Evolutionary conservation across 345 rosid species (phyloP), one percentile per base, ranked within the genome.

Genomic region (Iberis pinnata): DNA sequence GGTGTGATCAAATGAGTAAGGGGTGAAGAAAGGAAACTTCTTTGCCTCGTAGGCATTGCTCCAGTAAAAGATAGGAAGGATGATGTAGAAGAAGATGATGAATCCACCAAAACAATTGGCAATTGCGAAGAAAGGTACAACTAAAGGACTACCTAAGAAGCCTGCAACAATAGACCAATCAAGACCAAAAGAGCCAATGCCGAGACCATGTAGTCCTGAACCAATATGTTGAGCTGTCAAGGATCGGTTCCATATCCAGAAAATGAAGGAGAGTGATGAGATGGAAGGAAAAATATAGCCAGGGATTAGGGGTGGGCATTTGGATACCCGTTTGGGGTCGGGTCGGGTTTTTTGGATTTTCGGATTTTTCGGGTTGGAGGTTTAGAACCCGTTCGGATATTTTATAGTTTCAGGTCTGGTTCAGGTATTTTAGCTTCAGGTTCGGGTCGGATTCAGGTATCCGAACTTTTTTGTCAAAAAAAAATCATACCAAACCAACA

Each of bases 81-180:
- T 24, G 1, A 84, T 47, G 52, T 82, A 84, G 13, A 80, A 26
- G 19, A 73, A 22, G 67, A 86, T 56, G 72, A 70, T 1, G 51
- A 78, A 80, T 2, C 95, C 89, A 0, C 26, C 57, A 6, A 82
- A 24, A 36, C 29, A 45, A 58, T 86, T 89, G 31, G 69, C 59
- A 27, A 86, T 89, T 31, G 87, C 73, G 8, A 75, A 83, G 51
- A 74, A 74, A 0, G 87, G 96, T 6, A 68, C 66, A 7, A 87
- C 81, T 5, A 89, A 73, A 24, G 96, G 96, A 61, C 79, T 76
- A 46, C 85, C 87, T 25, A 83, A 35, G 81, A 70, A 89, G 29
- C 76, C 49, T 13, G 78, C 77, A 12, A 84, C 65, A 0, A 80
- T 75, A 5, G 90, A 60, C 96, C 87, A 89, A 60, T 86, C 94